A percentile compares a stretch with the other conserved stretches of the same genome.
These are phyloP conservation scores for Laguncularia racemosa DNA, from an alignment of 345 rosid genomes.

Conservation along the genomic window DNA sequence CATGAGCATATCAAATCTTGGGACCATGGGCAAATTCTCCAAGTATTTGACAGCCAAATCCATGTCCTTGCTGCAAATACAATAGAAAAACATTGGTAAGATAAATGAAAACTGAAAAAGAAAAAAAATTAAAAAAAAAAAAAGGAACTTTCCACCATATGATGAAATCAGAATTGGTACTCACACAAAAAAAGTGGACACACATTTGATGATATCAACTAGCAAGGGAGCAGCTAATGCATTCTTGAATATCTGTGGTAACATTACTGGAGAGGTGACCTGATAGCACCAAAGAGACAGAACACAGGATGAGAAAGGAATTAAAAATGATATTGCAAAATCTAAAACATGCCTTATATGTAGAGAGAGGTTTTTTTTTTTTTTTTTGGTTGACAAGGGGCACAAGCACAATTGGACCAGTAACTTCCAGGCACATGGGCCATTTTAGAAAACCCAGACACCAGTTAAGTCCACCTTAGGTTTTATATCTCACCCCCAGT, in stretches of 20 bases:
- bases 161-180: constrained; percentile 11
- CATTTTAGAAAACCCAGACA: too few relatives aligned
- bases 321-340: neutral
- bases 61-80: constrained; percentile 49
- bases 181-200: constrained; percentile 64
- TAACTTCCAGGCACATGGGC: too few relatives aligned
- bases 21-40: constrained; percentile 66
- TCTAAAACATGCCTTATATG: neutral
- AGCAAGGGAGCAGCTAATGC: constrained; percentile 65
- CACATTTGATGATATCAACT: constrained; percentile 62
- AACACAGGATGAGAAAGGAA: neutral
- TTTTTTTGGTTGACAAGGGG: too few relatives aligned
- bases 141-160: neutral
- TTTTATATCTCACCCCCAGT: too few relatives aligned
- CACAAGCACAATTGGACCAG: too few relatives aligned
- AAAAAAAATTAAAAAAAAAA: neutral
- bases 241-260: constrained; percentile 72
- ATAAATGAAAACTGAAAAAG: neutral
- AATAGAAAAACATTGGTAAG: constrained; percentile 2
- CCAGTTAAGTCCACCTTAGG: too few relatives aligned
- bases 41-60: constrained; percentile 68
- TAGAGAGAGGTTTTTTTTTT: too few relatives aligned
- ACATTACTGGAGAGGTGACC: constrained; percentile 67
- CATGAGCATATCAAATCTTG: constrained; percentile 75
- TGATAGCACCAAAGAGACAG: constrained; percentile 10